Percentiles rank a stretch among this genome's conserved stretches.
Evolutionary conservation across 2,329 filamentous ascomycete species (phyloP).

Genomic region (Talaromyces rugulosus): DNA sequence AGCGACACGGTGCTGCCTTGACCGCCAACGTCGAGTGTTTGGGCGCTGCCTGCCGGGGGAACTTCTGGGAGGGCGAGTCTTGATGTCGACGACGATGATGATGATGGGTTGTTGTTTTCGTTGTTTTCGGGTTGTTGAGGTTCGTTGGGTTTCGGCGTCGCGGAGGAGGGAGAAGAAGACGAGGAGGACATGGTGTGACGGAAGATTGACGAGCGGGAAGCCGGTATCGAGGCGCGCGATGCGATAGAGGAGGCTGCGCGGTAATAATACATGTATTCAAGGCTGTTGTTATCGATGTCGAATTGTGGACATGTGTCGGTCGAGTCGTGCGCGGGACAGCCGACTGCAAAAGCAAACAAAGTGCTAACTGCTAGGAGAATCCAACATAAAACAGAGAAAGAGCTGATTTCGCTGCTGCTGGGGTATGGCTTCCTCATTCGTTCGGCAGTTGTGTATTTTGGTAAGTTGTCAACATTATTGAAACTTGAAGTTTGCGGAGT

Average conservation of each 20-base stretch:
- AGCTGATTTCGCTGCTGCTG: neutral
- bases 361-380: neutral
- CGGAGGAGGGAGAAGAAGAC: neutral
- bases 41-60: neutral
- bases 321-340: neutral
- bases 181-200: conserved; percentile 3
- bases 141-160: neutral
- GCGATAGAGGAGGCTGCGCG: neutral
- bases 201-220: neutral
- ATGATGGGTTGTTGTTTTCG: neutral
- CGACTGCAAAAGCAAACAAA: neutral
- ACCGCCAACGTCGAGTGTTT: conserved; percentile 61
- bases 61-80: conserved; percentile 9
- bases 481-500: neutral
- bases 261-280: neutral
- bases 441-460: neutral
- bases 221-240: neutral
- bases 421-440: neutral
- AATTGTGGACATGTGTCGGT: neutral
- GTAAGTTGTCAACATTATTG: neutral
- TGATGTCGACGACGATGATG: neutral
- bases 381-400: neutral
- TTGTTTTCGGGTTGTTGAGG: neutral
- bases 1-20: conserved; percentile 49
- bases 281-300: neutral